A percentile compares a stretch with the other conserved stretches of the same genome.
Conservation (phyloP, 1,139 yeast genomes). For the Saccharomyces uvarum region DNA sequence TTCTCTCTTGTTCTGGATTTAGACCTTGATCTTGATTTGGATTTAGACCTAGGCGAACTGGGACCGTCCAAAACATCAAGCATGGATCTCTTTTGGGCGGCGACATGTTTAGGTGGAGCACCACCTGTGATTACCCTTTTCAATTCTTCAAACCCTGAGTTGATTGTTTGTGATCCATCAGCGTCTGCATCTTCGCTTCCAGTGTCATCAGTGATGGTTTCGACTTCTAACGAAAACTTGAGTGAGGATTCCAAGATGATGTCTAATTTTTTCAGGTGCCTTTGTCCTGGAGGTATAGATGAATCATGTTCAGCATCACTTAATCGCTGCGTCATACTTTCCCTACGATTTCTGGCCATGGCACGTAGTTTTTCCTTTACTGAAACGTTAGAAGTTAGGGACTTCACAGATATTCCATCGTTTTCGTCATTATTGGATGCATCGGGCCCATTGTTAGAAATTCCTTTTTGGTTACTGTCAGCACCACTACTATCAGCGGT, state of each 20-base stretch:
- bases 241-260: slow-evolving; percentile 17
- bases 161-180: background rate
- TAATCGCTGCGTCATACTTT: slow-evolving; percentile 1
- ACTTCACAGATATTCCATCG: slow-evolving; percentile 1
- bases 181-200: slow-evolving; percentile 2
- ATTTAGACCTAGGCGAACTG: background rate
- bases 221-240: slow-evolving; percentile 19
- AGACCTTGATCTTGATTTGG: background rate
- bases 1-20: background rate
- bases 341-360: slow-evolving; percentile 3
- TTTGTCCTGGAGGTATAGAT: slow-evolving; percentile 1
- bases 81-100: slow-evolving; percentile 17
- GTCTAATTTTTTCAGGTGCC: slow-evolving; percentile 10
- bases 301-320: slow-evolving; percentile 1
- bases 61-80: slow-evolving; percentile 14
- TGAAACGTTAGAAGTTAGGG: background rate
- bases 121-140: slow-evolving; percentile 22
- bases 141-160: slow-evolving; percentile 11
- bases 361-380: slow-evolving; percentile 3
- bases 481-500: background rate
- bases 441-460: background rate
- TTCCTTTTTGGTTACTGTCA: background rate
- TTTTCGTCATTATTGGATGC: background rate
- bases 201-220: slow-evolving; percentile 11
- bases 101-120: slow-evolving; percentile 5